A percentile compares a stretch with the other conserved stretches of the same genome.
These are phyloP conservation scores for Stachybotrys elegans DNA, from an alignment of 2,329 filamentous ascomycete genomes.

Conservation along the genomic window DNA sequence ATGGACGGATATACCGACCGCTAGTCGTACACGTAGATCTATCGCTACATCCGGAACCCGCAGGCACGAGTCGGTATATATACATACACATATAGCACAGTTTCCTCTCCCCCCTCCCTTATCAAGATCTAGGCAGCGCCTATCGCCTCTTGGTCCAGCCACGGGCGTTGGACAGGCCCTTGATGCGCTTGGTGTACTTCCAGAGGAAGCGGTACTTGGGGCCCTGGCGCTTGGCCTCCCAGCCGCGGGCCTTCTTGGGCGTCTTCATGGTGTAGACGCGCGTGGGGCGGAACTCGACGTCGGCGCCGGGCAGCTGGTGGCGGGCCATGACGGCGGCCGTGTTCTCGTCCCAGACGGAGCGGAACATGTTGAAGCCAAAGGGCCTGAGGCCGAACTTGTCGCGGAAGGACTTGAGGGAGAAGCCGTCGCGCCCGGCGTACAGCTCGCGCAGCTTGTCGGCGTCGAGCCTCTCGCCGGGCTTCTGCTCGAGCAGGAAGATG, in stretches of 20 bases:
- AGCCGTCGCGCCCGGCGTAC: conserved; percentile 55
- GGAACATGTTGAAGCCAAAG: conserved; percentile 83
- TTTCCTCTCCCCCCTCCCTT: not conserved
- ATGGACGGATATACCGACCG: too few species aligned
- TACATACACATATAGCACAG: conserved; percentile 21
- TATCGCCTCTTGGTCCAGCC: conserved; percentile 37
- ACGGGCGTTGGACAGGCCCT: conserved; percentile 35
- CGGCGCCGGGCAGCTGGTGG: conserved; percentile 66
- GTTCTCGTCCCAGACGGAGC: conserved; percentile 81
- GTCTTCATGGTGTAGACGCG: conserved; percentile 65
- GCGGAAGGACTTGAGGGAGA: conserved; percentile 71
- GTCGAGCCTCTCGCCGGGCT: conserved; percentile 53
- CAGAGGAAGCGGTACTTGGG: conserved; percentile 60
- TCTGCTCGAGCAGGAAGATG: conserved; percentile 79
- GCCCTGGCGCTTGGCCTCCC: conserved; percentile 61
- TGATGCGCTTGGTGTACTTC: conserved; percentile 60
- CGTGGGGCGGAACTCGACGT: conserved; percentile 80
- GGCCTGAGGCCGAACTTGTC: conserved; percentile 64
- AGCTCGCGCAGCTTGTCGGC: conserved; percentile 49
- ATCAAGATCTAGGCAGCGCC: too few species aligned
- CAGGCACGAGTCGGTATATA: not conserved
- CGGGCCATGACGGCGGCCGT: conserved; percentile 85
- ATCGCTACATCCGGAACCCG: not conserved
- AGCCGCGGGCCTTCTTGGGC: conserved; percentile 56
- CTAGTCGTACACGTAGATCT: not conserved